phyloP scores from a whole-genome alignment of 345 rosid species.

The Ailanthus altissimus region DNA sequence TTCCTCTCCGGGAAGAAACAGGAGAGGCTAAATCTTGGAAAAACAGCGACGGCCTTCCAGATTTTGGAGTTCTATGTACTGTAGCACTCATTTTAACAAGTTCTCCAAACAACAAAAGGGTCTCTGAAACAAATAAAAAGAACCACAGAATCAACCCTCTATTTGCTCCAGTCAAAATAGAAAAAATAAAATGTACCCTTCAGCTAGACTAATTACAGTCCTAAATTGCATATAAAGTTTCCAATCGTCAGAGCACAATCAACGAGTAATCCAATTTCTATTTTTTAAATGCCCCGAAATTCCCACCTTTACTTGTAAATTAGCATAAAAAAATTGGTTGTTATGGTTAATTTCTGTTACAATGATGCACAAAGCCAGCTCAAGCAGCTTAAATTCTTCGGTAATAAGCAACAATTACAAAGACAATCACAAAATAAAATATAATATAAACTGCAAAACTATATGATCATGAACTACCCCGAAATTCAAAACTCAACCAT shows the following conservation, averaged over 20 bases:
- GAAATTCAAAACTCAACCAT: neutral
- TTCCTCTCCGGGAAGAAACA: slow-evolving; percentile 70
- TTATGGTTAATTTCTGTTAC: neutral
- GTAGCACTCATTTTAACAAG: slow-evolving; percentile 51
- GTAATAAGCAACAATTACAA: neutral
- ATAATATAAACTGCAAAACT: neutral
- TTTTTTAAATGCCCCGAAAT: neutral
- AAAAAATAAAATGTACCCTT: neutral
- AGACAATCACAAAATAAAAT: neutral
- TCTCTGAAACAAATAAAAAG: slow-evolving; percentile 25
- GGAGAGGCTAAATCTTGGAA: slow-evolving; percentile 93
- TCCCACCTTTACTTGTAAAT: neutral
- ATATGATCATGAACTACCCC: neutral
- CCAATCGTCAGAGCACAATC: neutral
- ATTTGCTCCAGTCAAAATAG: neutral
- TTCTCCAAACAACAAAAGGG: neutral
- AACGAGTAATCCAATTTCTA: neutral
- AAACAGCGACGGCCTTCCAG: slow-evolving; percentile 79
- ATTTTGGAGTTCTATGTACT: slow-evolving; percentile 69
- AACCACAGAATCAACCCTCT: slow-evolving; percentile 6
- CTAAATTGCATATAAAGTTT: neutral
- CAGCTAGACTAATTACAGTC: neutral
- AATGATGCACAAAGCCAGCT: neutral
- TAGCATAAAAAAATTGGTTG: neutral
- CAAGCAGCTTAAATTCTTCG: neutral